A percentile compares a stretch with the other conserved stretches of the same genome.
Conservation (phyloP, 2,329 filamentous ascomycete genomes). For the Proliferodiscus dingleyae region DNA sequence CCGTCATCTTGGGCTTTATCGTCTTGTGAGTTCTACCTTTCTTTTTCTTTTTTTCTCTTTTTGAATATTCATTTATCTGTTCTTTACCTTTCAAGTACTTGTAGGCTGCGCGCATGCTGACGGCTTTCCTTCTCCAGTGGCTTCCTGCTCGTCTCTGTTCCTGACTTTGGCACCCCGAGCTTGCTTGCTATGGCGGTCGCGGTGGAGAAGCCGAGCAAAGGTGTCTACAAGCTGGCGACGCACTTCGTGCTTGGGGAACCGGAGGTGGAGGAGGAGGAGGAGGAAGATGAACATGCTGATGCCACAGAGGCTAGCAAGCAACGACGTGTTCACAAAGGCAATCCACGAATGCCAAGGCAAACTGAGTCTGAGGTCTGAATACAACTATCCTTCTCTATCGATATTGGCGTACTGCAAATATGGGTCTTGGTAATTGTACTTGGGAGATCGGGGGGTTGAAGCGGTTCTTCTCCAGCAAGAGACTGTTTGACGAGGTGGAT, state of each 20-base stretch:
- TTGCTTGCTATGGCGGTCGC: conserved; percentile 12
- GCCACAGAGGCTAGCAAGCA: not conserved
- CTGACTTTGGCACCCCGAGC: conserved; percentile 15
- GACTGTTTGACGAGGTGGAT: too few species aligned
- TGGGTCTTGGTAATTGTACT: not conserved
- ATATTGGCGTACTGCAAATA: not conserved
- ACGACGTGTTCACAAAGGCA: not conserved
- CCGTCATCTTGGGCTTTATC: conserved; percentile 16
- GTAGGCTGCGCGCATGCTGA: not conserved
- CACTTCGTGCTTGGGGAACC: conserved; percentile 14
- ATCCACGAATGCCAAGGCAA: not conserved
- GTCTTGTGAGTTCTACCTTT: conserved; percentile 13
- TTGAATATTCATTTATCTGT: too few species aligned
- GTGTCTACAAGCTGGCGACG: conserved; percentile 13
- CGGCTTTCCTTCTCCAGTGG: conserved; percentile 9
- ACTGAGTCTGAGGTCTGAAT: not conserved
- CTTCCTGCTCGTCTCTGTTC: conserved; percentile 12
- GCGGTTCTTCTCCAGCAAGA: too few species aligned
- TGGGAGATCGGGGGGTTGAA: too few species aligned
- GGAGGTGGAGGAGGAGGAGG: conserved; percentile 8
- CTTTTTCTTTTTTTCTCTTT: too few species aligned
- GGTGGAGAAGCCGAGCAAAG: conserved; percentile 10
- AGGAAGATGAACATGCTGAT: too few species aligned
- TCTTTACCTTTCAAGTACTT: too few species aligned
- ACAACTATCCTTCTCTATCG: too few species aligned